Evolutionary conservation across 179 eudicot genomes (phyloP).

Genomic region (Beta lomatogona): DNA sequence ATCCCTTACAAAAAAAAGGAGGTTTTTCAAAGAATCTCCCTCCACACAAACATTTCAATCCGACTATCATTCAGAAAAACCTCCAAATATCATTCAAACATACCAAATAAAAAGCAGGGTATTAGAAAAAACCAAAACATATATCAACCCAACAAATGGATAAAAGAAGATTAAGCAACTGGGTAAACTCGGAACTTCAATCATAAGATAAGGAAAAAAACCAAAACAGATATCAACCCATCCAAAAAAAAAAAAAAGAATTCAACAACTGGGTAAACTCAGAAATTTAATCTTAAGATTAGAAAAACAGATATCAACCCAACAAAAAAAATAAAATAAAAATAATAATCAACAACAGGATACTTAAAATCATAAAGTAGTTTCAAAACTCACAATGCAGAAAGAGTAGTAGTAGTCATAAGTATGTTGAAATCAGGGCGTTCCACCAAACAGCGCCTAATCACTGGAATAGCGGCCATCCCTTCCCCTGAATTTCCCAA

Average conservation of each 20-base stretch:
- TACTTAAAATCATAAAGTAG: not conserved
- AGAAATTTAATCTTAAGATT: not conserved
- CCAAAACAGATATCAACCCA: no score
- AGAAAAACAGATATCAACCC: not conserved
- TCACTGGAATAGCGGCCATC: conserved; percentile 79
- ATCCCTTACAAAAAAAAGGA: no score
- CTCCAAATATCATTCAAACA: not conserved
- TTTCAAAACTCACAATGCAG: conserved; percentile 69
- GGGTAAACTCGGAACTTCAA: no score
- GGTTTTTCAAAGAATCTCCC: not conserved
- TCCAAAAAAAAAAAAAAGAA: not conserved
- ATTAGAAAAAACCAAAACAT: no score
- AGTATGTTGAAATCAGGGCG: conserved; percentile 76
- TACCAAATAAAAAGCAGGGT: no score
- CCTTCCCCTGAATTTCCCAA: conserved; percentile 69
- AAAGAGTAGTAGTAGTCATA: conserved; percentile 77
- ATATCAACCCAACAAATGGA: no score
- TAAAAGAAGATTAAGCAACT: no score
- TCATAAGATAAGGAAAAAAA: no score
- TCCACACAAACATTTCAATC: not conserved
- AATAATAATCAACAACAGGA: no score
- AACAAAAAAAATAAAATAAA: not conserved
- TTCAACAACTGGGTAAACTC: not conserved
- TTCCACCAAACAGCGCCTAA: conserved; percentile 54
- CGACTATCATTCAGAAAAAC: not conserved